These are phyloP conservation scores for Trichophyton verrucosum DNA, from an alignment of 2,329 filamentous ascomycete genomes.

Conservation along the genomic window DNA sequence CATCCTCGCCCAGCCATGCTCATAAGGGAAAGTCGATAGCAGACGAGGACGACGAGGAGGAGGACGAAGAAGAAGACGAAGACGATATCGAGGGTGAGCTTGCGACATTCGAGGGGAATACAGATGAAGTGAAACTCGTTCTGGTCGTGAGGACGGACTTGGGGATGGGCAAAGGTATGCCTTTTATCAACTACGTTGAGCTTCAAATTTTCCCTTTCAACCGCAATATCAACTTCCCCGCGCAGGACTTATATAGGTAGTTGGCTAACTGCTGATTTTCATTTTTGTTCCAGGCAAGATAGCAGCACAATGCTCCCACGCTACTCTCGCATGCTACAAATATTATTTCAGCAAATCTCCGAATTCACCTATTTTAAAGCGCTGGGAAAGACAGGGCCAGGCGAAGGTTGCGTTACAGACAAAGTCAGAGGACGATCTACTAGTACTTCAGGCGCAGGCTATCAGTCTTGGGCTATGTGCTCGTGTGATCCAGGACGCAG, in stretches of 20 bases:
- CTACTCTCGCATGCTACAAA: conserved; percentile 97
- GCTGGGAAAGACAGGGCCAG: conserved; percentile 79
- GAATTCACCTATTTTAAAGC: conserved; percentile 51
- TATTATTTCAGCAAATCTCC: conserved; percentile 49
- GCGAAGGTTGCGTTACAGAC: conserved; percentile 87
- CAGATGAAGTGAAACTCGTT: conserved; percentile 87
- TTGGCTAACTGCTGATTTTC: background rate
- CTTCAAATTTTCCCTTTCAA: conserved; percentile 1
- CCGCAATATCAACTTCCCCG: background rate
- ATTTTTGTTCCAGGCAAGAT: conserved; percentile 69
- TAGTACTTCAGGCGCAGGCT: conserved; percentile 68
- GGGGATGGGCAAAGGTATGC: conserved; percentile 88
- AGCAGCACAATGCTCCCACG: conserved; percentile 86
- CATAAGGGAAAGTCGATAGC: conserved; percentile 12
- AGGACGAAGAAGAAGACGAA: conserved; percentile 49
- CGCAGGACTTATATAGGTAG: no score
- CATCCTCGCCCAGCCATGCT: conserved; percentile 31
- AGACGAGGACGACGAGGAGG: conserved; percentile 23
- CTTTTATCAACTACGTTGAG: background rate
- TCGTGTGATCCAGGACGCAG: conserved; percentile 87
- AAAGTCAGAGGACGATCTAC: conserved; percentile 66
- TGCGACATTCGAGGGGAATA: conserved; percentile 39
- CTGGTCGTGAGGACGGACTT: conserved; percentile 86
- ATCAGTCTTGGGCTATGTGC: conserved; percentile 74
- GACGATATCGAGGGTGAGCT: conserved; percentile 45